Evolutionary conservation across 352 stramenopile species (phyloP).

Genomic region (Pythium dissimile): DNA sequence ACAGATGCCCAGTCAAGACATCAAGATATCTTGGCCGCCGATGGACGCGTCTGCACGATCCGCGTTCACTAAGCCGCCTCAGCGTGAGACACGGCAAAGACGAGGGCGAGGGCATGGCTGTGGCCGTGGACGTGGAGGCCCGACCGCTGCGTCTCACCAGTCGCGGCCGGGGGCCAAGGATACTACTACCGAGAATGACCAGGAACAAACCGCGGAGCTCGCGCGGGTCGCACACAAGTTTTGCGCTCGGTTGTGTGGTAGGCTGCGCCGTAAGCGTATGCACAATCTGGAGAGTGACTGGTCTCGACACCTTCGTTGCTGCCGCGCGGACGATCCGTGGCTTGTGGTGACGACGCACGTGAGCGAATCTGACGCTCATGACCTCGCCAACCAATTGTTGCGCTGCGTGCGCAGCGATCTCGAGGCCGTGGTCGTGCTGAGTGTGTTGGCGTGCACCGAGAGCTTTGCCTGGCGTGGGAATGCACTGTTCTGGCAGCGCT

Average conservation of each 20-base stretch:
- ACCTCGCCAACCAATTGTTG: background rate
- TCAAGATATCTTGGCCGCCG: no score
- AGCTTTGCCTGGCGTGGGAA: conserved; percentile 15
- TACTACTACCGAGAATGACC: background rate
- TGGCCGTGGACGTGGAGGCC: background rate
- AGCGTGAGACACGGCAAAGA: no score
- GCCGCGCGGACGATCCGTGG: background rate
- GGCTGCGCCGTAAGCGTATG: background rate
- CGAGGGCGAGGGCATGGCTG: background rate
- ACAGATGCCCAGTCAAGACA: no score
- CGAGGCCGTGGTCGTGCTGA: conserved; percentile 16
- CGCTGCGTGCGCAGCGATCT: conserved; percentile 10
- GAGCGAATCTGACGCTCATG: background rate
- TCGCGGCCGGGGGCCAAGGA: background rate
- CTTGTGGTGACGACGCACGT: conserved; percentile 1
- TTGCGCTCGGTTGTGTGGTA: background rate
- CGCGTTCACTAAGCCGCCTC: no score
- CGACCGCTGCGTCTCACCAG: conserved; percentile 1
- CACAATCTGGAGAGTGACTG: background rate
- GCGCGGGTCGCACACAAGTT: conserved; percentile 9
- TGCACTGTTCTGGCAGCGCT: conserved; percentile 7
- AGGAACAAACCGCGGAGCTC: background rate
- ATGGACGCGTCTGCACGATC: no score
- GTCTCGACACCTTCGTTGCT: background rate
- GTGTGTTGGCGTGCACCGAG: conserved; percentile 11